Evolutionary conservation across 805 yeast genomes (phyloP).

Genomic region (Kodamaea laetipori): DNA sequence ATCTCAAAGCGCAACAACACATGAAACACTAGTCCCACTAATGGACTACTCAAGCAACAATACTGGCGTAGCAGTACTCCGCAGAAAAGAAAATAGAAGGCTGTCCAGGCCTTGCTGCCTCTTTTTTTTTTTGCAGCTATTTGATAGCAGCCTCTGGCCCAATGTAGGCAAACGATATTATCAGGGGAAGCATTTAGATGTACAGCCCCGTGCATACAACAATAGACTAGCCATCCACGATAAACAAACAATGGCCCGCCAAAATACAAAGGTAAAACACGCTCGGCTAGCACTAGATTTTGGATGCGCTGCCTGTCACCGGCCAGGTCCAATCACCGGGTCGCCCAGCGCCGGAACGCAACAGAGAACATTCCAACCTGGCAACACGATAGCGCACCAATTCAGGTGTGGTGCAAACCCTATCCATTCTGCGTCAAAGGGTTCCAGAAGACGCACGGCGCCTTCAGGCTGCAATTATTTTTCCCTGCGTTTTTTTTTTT

Average conservation of each 20-base stretch:
- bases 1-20: too few relatives aligned
- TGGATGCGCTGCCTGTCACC: not conserved
- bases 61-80: too few relatives aligned
- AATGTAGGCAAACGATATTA: too few relatives aligned
- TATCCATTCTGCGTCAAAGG: constrained; percentile 7
- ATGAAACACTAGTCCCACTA: too few relatives aligned
- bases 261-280: constrained; percentile 6
- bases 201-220: constrained; percentile 3
- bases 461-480: not conserved
- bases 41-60: too few relatives aligned
- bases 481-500: too few relatives aligned
- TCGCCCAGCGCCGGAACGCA: not conserved
- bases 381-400: not conserved
- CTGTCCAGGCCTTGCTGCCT: not conserved
- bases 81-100: too few relatives aligned
- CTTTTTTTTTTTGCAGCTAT: constrained; percentile 2
- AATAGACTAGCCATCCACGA: constrained; percentile 7
- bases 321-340: too few relatives aligned
- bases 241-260: constrained; percentile 5
- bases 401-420: not conserved
- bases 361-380: not conserved
- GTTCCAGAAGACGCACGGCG: constrained; percentile 11
- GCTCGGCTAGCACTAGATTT: constrained; percentile 3
- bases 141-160: too few relatives aligned
- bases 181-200: constrained; percentile 1